A percentile compares a stretch with the other conserved stretches of the same genome.
Evolutionary conservation across 140 eudicot species (phyloP).

Genomic region (Flaveria floridana): DNA sequence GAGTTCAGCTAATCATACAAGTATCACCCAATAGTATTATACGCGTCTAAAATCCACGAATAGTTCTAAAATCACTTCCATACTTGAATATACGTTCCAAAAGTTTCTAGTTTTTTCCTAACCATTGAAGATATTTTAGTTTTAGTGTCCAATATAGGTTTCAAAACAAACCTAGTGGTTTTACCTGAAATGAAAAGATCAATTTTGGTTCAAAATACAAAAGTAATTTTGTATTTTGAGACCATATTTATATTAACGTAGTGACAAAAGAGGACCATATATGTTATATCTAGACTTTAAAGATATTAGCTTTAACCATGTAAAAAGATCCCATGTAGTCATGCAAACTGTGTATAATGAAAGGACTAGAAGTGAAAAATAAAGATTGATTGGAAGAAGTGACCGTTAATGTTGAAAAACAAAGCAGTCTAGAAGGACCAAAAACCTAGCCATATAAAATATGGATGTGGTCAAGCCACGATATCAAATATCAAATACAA

Average conservation of each 20-base stretch:
- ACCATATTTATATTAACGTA: too few relatives aligned
- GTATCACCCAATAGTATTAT: background rate
- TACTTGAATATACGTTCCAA: too few relatives aligned
- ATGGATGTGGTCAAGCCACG: constrained; percentile 52
- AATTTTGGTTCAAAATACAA: background rate
- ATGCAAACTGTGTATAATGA: background rate
- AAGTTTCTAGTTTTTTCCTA: too few relatives aligned
- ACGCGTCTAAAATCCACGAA: background rate
- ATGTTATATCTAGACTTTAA: too few relatives aligned
- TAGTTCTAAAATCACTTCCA: too few relatives aligned
- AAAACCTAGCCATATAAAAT: background rate
- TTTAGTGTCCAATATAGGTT: too few relatives aligned
- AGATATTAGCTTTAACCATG: too few relatives aligned
- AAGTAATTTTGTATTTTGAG: background rate
- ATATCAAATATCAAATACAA: constrained; percentile 22
- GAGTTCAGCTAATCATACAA: background rate
- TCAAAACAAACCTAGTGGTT: background rate
- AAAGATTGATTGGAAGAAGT: constrained; percentile 27
- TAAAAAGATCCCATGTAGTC: background rate
- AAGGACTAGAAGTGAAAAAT: constrained; percentile 16
- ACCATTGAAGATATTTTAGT: too few relatives aligned
- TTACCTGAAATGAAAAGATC: background rate
- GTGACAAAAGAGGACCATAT: too few relatives aligned
- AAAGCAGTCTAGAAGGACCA: constrained; percentile 50
- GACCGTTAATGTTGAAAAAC: constrained; percentile 38